Evolutionary conservation across 2,329 filamentous ascomycete genomes (phyloP).

Genomic region (Thielaviopsis populi): DNA sequence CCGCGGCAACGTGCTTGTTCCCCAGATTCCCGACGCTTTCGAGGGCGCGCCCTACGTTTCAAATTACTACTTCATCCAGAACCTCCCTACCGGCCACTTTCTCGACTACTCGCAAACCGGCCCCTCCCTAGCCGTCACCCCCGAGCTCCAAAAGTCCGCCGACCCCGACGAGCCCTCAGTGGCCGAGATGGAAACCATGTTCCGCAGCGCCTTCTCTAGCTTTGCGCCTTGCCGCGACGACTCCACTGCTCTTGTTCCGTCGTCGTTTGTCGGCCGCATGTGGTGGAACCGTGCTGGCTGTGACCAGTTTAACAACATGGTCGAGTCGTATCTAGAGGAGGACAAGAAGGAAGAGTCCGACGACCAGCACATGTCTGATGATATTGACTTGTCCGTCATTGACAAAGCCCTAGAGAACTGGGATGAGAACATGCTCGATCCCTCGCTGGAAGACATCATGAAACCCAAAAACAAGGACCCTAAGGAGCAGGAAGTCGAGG

Average conservation of each 20-base stretch:
- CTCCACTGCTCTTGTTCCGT: slow-evolving; percentile 52
- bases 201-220: slow-evolving; percentile 62
- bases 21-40: slow-evolving; percentile 38
- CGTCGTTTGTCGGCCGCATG: slow-evolving; percentile 49
- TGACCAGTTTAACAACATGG: slow-evolving; percentile 47
- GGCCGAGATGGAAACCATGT: slow-evolving; percentile 55
- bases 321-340: slow-evolving; percentile 35
- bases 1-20: slow-evolving; percentile 42
- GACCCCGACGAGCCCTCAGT: slow-evolving; percentile 52
- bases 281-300: slow-evolving; percentile 65
- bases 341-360: slow-evolving; percentile 24
- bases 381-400: slow-evolving; percentile 38
- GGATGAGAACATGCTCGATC: slow-evolving; percentile 44
- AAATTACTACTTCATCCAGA: slow-evolving; percentile 51
- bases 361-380: slow-evolving; percentile 25
- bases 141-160: slow-evolving; percentile 38
- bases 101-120: slow-evolving; percentile 47
- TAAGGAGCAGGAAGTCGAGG: slow-evolving; percentile 53
- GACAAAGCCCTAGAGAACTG: slow-evolving; percentile 42
- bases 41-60: slow-evolving; percentile 40
- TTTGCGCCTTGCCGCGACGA: slow-evolving; percentile 67
- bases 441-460: slow-evolving; percentile 38
- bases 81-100: slow-evolving; percentile 52
- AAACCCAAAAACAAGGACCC: slow-evolving; percentile 38
- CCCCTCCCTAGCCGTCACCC: slow-evolving; percentile 28